Base-by-base conservation (phyloP, 805 yeast species). In the Suhomyces sp. region DNA sequence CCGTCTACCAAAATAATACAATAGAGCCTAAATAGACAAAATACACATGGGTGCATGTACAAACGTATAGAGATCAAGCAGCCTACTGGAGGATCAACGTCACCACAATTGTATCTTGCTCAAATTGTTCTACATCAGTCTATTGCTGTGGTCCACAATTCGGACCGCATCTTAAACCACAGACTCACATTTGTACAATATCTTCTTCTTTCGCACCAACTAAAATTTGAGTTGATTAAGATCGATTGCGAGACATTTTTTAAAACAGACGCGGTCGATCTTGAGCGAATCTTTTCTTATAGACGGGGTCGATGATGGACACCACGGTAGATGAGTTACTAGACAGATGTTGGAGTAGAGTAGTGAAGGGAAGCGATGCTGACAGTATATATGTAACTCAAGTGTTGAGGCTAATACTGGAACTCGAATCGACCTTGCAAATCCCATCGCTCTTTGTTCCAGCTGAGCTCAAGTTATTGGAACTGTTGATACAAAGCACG, bases 361-460 rank as follows among this genome's bases (percentile, higher is more conserved):
- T 47, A 6, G 40, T 43, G 31, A 49, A 45, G 15, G 27, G 43
- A 2, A 17, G 46, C 12, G 21, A 37, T n/a, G 22, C 24, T 49
- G 43, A 33, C 10, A 46, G 33, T 6, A 65, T 69, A 17, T 61
- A 62, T 44, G 58, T 64, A 19, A 49, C 60, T 2, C 66, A 66
- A 46, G 54, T 67, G 3, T 44, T 52, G 10, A 55, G 51, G 3
- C 55, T 69, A 13, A 47, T 69, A 4, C 37, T 48, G 33, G 63
- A 64, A 52, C 51, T 70, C 33, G 66, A 69, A 46, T 43, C 47
- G 4, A 48, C 49, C 4, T 48, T 68, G 27, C 48, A 53, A 8
- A 48, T 60, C 3, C 52, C 50, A 24, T 40, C 54, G 19, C 41
- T 69, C 40, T 59, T 69, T 43, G 58, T 52, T 5, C 37, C 33